Base-by-base conservation (phyloP, 2,329 filamentous ascomycete species). In the Fusarium mundagurra region DNA sequence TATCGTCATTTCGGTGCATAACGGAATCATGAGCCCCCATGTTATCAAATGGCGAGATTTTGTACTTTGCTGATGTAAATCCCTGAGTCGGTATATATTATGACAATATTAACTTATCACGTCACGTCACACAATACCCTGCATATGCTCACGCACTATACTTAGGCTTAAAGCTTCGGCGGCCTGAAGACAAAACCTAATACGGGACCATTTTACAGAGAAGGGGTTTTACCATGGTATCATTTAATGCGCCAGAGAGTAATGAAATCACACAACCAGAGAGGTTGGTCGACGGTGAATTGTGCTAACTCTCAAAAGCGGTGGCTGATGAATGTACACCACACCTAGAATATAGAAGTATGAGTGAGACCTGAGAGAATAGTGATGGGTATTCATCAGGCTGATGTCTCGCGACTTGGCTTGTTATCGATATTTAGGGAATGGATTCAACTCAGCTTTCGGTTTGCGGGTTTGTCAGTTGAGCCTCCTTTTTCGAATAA, bases 121-220 rank as follows among this genome's bases (percentile, higher is more conserved):
- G 72, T 67, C 73, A 77, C 64, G 67, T 59, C 68, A 67, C 64
- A 59, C 34, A 22, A 31, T 59, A 29, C 11, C 34, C 63, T 68
- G 39, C 18, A 41, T 43, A 41, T 38, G 54, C 54, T 67, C 61
- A 71, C 64, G 65, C 64, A 71, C 66, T 71, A 58, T 67, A 72
- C 64, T 27, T 66, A 65, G 39, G 33, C 61, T 47, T 51, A 62
- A 66, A 50, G 31, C 34, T 45, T 51, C 33, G 33, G 18, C 36
- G 31, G 36, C 53, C 61, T 64, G 33, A 71, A 61, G 39, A 31
- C 38, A 39, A n/a, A 34, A 20, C 45, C 43, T 36, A 18, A 51
- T 45, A 36, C 43, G 31, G 22, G 11, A 47, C 10, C 24, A 33
- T 39, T 27, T 8, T 60, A n/a, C 18, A 50, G 54, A 50, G 27